A percentile compares a stretch with the other conserved stretches of the same genome.
Evolutionary conservation across 148 eudicot genomes (phyloP).

Genomic region (Fallopia convolvulus): DNA sequence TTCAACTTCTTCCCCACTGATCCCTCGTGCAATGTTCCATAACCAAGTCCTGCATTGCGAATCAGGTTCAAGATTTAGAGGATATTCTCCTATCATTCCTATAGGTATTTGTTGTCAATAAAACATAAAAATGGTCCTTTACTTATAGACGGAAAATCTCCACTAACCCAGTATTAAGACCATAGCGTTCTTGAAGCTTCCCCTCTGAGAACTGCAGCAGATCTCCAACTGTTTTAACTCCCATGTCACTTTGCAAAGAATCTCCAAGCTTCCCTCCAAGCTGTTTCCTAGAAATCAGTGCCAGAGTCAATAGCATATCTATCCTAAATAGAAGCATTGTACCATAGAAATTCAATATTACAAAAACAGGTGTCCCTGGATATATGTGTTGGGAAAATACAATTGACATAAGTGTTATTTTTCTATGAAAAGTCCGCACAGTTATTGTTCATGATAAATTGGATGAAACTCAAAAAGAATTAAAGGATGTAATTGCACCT

Average conservation of each 20-base stretch:
- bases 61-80: constrained; percentile 10
- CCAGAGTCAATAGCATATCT: not conserved
- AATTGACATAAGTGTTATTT: not conserved
- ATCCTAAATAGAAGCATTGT: not conserved
- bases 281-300: constrained; percentile 62
- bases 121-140: not conserved
- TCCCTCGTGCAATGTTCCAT: constrained; percentile 90
- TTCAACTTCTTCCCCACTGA: constrained; percentile 81
- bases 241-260: constrained; percentile 67
- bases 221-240: constrained; percentile 76
- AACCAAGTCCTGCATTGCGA: constrained; percentile 64
- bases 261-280: constrained; percentile 97
- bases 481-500: constrained; percentile 14
- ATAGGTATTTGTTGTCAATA: not conserved
- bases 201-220: constrained; percentile 65
- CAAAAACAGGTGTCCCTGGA: not conserved
- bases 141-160: not conserved
- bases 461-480: not conserved
- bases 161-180: constrained; percentile 78
- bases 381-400: not conserved
- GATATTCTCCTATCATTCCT: not conserved
- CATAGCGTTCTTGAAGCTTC: constrained; percentile 81
- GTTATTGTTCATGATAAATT: not conserved
- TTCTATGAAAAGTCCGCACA: not conserved
- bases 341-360: not conserved